Conservation (phyloP, 352 stramenopile species). For the Pythium chondricola region DNA sequence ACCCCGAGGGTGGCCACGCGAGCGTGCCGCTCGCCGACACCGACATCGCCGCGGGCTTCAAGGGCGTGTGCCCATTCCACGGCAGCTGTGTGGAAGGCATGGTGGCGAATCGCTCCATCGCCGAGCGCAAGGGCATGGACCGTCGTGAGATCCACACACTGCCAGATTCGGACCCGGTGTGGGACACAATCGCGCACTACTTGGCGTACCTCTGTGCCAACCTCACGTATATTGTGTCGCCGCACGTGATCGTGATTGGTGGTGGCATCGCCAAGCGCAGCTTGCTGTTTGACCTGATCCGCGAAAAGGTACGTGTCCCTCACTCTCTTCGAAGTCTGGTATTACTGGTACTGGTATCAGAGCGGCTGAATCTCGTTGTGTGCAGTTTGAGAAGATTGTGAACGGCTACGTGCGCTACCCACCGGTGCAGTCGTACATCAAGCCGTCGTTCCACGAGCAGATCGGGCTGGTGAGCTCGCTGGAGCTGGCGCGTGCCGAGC, state of each 20-base stretch:
- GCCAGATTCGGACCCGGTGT: conserved; percentile 86
- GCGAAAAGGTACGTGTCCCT: conserved; percentile 34
- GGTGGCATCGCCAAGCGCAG: conserved; percentile 92
- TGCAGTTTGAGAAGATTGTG: conserved; percentile 59
- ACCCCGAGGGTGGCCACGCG: conserved; percentile 91
- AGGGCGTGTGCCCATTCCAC: conserved; percentile 86
- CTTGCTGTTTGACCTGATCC: conserved; percentile 80
- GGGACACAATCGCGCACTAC: conserved; percentile 93
- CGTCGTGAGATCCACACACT: conserved; percentile 65
- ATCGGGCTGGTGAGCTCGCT: conserved; percentile 83
- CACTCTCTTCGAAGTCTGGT: not conserved
- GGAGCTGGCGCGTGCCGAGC: conserved; percentile 63
- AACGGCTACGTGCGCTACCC: conserved; percentile 82
- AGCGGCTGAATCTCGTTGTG: too few relatives aligned
- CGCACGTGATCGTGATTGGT: conserved; percentile 94
- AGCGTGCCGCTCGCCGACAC: conserved; percentile 57
- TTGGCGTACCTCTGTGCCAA: conserved; percentile 93
- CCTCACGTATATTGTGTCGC: conserved; percentile 89
- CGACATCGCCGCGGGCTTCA: conserved; percentile 74
- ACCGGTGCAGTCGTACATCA: conserved; percentile 69
- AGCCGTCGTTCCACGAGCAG: conserved; percentile 72
- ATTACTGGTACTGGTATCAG: conserved; percentile 4
- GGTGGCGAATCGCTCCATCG: conserved; percentile 85
- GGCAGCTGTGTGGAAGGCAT: conserved; percentile 92
- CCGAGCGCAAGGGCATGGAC: conserved; percentile 78